Evolutionary conservation across 768 basidiomycete species (phyloP), one percentile per base, ranked within the genome.

Genomic region (Serendipita sp.): DNA sequence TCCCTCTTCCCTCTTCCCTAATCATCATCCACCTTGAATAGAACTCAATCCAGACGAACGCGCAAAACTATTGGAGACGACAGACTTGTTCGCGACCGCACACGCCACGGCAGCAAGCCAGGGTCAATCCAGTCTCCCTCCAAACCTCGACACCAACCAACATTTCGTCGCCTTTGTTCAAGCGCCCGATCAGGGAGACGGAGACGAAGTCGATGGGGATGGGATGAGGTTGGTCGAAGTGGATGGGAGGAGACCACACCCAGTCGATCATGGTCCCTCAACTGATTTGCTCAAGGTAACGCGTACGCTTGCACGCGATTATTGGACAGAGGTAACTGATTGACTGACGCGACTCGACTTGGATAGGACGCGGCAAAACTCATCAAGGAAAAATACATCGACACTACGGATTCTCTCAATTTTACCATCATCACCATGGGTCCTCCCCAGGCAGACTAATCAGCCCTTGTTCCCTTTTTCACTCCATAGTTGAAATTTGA

Each of bases 131-230:
- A 74, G 76, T 1, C 78, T 84, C 0, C 85, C 88, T 2, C 73
- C 75, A 1, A 78, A 88, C 68, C 76, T 84, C 6, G 77, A 89
- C 44, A 87, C 87, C 0, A 79, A 88, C 68, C 76, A 91, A 5
- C 94, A 96, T 73, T 97, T 94, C 67, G 88, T 88, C 0, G 85
- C 86, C 69, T 97, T 96, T 69, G 82, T 96, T 37, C 78, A 79
- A 65, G 88, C 87, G 0, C 82, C 84, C 1, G 76, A 74, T 36
- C 71, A 75, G 64, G 64, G 23, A 11, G 63, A 72, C 18, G 23
- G 23, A 23, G 23, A 23, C 37, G 5, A 5, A 40, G 37, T 6
- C 37, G 65, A 15, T 36, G 67, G 69, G 8, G 66, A 73, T 66
- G 68, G 69, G 40, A 78, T 86, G 52, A 5, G 37, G 37, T 72